Evolutionary conservation across 1,284 basidiomycete species (phyloP).

Genomic region (Moesziomyces sp.): DNA sequence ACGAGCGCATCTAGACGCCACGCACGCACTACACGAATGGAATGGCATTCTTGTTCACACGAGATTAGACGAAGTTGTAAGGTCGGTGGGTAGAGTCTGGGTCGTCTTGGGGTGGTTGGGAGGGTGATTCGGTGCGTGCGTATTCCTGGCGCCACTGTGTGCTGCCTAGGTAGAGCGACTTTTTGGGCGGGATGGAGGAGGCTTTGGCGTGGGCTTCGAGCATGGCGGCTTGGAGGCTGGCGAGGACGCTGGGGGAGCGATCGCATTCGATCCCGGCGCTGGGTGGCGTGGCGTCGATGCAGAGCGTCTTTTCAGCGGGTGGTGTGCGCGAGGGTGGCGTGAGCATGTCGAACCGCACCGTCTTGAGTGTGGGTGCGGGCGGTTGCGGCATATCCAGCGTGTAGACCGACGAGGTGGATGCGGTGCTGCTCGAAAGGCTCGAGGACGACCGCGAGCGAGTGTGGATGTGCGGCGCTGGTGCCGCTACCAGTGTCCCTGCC

Average conservation of each 20-base stretch:
- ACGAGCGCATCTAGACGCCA: slow-evolving; percentile 73
- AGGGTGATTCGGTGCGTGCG: not conserved
- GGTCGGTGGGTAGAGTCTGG: slow-evolving; percentile 3
- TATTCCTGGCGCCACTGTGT: slow-evolving; percentile 19
- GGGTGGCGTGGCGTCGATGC: too few relatives aligned
- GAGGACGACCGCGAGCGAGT: not conserved
- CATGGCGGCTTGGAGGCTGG: slow-evolving; percentile 34
- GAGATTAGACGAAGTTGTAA: slow-evolving; percentile 19
- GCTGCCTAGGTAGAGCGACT: slow-evolving; percentile 37
- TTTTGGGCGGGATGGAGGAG: slow-evolving; percentile 4
- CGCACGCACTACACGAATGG: too few relatives aligned
- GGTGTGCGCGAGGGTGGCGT: not conserved
- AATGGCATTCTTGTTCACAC: not conserved
- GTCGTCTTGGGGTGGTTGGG: not conserved
- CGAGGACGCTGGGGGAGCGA: slow-evolving; percentile 22
- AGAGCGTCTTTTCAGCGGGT: too few relatives aligned
- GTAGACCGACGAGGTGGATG: not conserved
- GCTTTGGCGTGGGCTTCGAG: slow-evolving; percentile 39
- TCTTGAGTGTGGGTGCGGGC: slow-evolving; percentile 7
- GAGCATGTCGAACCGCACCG: slow-evolving; percentile 16
- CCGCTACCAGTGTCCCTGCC: too few relatives aligned
- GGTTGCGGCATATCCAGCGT: not conserved
- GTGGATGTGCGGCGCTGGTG: not conserved
- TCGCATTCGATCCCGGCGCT: slow-evolving; percentile 12
- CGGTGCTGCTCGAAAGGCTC: not conserved